Conservation (phyloP, 352 stramenopile genomes). For the Phytophthora hybrid region DNA sequence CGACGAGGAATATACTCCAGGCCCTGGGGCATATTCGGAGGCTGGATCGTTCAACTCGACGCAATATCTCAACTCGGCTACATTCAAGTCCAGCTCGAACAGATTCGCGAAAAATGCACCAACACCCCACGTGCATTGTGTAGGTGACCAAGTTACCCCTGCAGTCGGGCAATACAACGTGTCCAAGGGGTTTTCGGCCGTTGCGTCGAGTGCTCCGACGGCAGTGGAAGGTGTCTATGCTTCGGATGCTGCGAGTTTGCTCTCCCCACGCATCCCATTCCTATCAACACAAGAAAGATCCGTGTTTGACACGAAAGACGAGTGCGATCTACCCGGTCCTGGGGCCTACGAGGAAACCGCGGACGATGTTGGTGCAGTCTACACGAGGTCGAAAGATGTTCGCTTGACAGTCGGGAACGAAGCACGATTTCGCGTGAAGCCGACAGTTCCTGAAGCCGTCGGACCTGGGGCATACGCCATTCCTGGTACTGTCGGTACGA, state of each 20-base stretch:
- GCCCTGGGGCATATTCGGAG: conserved; percentile 67
- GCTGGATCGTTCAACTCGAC: conserved; percentile 45
- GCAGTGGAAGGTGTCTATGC: conserved; percentile 5
- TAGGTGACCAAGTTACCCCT: conserved; percentile 51
- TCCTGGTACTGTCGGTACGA: conserved; percentile 59
- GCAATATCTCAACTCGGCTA: conserved; percentile 50
- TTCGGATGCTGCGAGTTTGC: conserved; percentile 14
- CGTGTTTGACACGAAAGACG: conserved; percentile 53
- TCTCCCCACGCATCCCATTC: conserved; percentile 45
- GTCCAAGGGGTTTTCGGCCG: conserved; percentile 31
- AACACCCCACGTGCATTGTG: conserved; percentile 60
- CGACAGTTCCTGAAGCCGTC: conserved; percentile 53
- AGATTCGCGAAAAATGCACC: conserved; percentile 56
- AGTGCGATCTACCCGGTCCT: conserved; percentile 56
- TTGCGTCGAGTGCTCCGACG: conserved; percentile 4
- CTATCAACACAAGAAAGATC: conserved; percentile 53
- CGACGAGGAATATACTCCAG: conserved; percentile 56
- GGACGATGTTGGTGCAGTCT: conserved; percentile 12
- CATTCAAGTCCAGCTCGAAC: conserved; percentile 68
- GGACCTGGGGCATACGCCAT: conserved; percentile 67
- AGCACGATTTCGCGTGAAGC: conserved; percentile 58
- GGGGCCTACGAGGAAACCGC: conserved; percentile 49
- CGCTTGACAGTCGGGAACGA: conserved; percentile 61
- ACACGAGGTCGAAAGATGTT: conserved; percentile 49
- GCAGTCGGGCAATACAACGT: conserved; percentile 69